Conservation (phyloP, 1,139 yeast species). For the Pichia sp. region DNA sequence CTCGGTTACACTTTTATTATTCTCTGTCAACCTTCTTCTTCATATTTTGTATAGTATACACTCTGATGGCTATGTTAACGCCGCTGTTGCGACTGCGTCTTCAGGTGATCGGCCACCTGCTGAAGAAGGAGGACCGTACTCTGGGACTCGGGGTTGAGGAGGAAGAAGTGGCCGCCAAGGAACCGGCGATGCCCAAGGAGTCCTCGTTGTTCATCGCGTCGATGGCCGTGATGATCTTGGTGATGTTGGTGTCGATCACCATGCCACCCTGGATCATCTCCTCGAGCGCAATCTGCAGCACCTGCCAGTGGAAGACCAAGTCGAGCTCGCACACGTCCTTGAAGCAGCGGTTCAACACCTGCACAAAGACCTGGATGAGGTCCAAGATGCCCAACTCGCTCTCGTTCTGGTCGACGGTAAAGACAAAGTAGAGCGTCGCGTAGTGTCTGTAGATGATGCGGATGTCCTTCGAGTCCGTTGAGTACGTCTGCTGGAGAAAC, state of each 20-base stretch:
- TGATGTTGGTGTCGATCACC: conserved; percentile 93
- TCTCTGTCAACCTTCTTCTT: not conserved
- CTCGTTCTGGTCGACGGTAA: conserved; percentile 93
- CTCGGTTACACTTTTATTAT: not conserved
- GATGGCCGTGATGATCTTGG: conserved; percentile 77
- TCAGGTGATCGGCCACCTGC: conserved; percentile 21
- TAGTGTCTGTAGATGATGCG: conserved; percentile 91
- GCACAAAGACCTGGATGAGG: conserved; percentile 94
- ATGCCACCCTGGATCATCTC: conserved; percentile 97
- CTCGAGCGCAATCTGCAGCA: conserved; percentile 81
- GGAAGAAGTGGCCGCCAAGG: conserved; percentile 1
- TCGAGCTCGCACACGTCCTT: conserved; percentile 93
- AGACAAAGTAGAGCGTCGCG: conserved; percentile 91
- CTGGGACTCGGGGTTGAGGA: conserved; percentile 3
- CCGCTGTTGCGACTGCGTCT: not conserved
- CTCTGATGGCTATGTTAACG: not conserved
- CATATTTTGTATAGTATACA: not conserved
- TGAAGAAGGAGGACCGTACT: conserved; percentile 16
- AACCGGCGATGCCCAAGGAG: conserved; percentile 11
- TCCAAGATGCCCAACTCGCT: conserved; percentile 91
- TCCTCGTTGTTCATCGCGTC: conserved; percentile 56
- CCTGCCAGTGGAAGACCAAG: conserved; percentile 96
- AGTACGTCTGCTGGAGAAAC: conserved; percentile 35
- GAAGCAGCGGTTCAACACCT: conserved; percentile 87
- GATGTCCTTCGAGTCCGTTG: conserved; percentile 67